Base-by-base conservation (phyloP, 768 basidiomycete species). In the Rhizopogon vesiculosus region DNA sequence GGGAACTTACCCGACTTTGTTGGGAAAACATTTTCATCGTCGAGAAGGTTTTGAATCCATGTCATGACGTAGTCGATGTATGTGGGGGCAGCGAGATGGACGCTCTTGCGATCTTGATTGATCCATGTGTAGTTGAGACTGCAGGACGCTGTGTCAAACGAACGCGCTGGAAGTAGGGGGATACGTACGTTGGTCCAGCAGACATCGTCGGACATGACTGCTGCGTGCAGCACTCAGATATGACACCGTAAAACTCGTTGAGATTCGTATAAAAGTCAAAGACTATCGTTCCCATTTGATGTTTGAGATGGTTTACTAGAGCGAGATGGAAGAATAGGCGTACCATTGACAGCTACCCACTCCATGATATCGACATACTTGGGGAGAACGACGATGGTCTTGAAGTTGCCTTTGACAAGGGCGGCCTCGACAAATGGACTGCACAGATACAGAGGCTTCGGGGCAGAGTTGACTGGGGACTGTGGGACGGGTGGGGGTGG, bases 41-140 rank as follows among this genome's bases (percentile, higher is more conserved):
- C 92, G 33, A 98, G 78, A 28, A 96, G 79, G 66, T 91, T 94
- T 70, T 98, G 96, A 28, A 97, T 83, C 78, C 93, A 94, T 4
- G 94, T 93, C 89, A 98, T 93, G 64, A 98, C 96, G 60, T 92
- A 96, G 76, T 98, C 96, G 64, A 98, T 93, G 72, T 98, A 98
- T 1, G 91, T 95, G 6, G 96, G 93, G 13, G 96, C 96, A 1
- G 96, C 86, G 0, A 98, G 78, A 60, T 88, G 78, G 25, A 94
- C 86, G 57, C 88, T 86, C 67, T 93, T 92, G 56, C 93, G 89
- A 65, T 87, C 89, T 63, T 92, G 89, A 66, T 92, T 95, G 56
- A 90, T 87, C 96, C 96, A 98, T 1, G 86, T 86, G 72, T 97
- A 98, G 71, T 91, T 94, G 66, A 97, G 75, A 35, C 94, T 97